phyloP scores from a whole-genome alignment of 352 stramenopile genomes.

The Phytophthora syringae region DNA sequence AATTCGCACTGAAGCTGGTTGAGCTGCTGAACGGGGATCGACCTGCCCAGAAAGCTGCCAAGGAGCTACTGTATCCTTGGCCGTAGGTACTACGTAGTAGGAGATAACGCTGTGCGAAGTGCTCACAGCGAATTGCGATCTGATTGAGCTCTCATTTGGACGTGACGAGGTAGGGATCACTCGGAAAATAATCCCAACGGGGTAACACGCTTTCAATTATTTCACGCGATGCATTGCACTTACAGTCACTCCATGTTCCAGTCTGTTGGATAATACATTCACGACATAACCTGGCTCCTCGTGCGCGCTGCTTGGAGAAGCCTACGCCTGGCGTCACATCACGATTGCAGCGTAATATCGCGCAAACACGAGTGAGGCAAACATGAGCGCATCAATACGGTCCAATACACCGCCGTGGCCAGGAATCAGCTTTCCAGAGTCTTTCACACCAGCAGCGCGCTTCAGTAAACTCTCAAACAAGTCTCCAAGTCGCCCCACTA shows the following conservation, averaged over 20 bases:
- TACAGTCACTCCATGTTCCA: slow-evolving; percentile 7
- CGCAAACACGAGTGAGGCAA: slow-evolving; percentile 75
- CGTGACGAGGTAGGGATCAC: too few relatives aligned
- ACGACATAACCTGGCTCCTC: slow-evolving; percentile 15
- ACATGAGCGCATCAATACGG: slow-evolving; percentile 96
- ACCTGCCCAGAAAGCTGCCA: slow-evolving; percentile 45
- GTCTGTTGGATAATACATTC: slow-evolving; percentile 10
- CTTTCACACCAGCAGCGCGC: slow-evolving; percentile 94
- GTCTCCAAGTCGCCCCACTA: slow-evolving; percentile 94
- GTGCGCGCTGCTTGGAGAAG: slow-evolving; percentile 33
- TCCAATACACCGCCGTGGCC: slow-evolving; percentile 97
- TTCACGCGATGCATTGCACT: not conserved
- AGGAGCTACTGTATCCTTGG: slow-evolving; percentile 45
- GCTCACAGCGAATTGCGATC: not conserved
- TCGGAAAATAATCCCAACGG: too few relatives aligned
- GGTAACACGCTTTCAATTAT: not conserved
- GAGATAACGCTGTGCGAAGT: not conserved
- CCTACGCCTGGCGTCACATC: slow-evolving; percentile 35
- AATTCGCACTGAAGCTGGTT: slow-evolving; percentile 62
- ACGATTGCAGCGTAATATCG: slow-evolving; percentile 66
- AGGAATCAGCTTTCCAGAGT: slow-evolving; percentile 95
- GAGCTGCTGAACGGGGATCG: slow-evolving; percentile 56
- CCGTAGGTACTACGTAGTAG: too few relatives aligned
- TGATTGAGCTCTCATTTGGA: not conserved
- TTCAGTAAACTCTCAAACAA: slow-evolving; percentile 97